Evolutionary conservation across 176 grass and related monocot species (phyloP).

Genomic region (barley (Hordeum vulgare)): DNA sequence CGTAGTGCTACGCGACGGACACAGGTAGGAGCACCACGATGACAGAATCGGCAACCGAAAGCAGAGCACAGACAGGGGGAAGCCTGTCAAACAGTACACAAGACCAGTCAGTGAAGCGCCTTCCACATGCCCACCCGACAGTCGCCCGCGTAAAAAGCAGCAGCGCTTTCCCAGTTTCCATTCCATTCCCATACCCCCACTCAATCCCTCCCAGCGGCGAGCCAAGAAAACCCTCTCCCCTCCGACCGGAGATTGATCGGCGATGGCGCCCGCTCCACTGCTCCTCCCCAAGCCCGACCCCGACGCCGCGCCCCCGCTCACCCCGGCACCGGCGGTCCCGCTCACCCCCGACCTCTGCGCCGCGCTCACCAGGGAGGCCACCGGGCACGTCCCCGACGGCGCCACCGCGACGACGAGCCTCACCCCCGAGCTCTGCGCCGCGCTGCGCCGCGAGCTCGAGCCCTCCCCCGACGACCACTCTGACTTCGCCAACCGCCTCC

Average conservation of each 20-base stretch:
- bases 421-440: not conserved
- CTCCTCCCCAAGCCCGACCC: conserved; percentile 12
- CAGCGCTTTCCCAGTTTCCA: too few species aligned
- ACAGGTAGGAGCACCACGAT: too few species aligned
- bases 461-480: conserved; percentile 21
- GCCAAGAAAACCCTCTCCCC: not conserved
- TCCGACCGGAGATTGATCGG: not conserved
- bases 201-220: too few species aligned
- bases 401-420: not conserved
- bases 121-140: too few species aligned
- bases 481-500: conserved; percentile 3
- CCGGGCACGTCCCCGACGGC: not conserved
- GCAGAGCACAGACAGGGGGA: too few species aligned
- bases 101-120: too few species aligned
- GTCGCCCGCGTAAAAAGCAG: too few species aligned
- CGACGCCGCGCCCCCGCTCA: not conserved
- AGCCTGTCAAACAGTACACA: too few species aligned
- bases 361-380: not conserved
- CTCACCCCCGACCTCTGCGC: conserved; percentile 13
- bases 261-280: not conserved
- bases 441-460: conserved; percentile 4
- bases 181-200: too few species aligned
- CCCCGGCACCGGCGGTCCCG: not conserved
- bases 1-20: too few species aligned
- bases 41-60: too few species aligned